phyloP scores from a whole-genome alignment of 2,329 filamentous ascomycete genomes.

The Ceratocystis destructans region DNA sequence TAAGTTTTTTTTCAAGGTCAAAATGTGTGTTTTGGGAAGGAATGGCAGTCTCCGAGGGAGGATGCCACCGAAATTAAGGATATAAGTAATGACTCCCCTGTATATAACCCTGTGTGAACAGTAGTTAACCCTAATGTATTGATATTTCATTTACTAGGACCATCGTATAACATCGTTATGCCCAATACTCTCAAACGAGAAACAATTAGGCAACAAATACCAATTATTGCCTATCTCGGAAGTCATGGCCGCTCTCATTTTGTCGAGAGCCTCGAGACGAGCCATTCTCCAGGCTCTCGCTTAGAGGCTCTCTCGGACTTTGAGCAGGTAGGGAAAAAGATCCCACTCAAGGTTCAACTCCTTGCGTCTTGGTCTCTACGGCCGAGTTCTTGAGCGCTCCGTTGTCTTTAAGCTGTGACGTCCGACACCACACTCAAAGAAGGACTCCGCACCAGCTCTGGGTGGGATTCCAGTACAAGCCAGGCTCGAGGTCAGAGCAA shows the following conservation, averaged over 20 bases:
- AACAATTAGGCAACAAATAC: not conserved
- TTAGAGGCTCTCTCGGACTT: not conserved
- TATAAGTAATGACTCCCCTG: not conserved
- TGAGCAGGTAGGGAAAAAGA: not conserved
- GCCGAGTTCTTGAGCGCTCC: not conserved
- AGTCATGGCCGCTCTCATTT: constrained; percentile 7
- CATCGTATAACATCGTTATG: not conserved
- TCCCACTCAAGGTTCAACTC: not conserved
- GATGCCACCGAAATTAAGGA: not conserved
- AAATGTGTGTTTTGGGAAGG: not conserved
- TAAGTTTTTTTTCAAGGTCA: not conserved
- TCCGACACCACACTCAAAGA: not conserved
- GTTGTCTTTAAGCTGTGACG: not conserved
- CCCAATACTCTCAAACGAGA: not conserved
- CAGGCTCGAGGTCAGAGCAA: constrained; percentile 6
- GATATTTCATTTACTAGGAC: not conserved
- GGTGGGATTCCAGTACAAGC: not conserved
- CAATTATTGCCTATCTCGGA: constrained; percentile 1
- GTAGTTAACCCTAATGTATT: too few relatives aligned
- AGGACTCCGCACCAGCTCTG: not conserved
- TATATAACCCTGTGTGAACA: not conserved
- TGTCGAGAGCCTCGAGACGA: not conserved
- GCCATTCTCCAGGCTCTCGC: not conserved
- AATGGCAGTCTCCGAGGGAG: constrained; percentile 5
- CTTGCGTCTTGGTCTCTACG: not conserved